Conservation (phyloP, 2,329 filamentous ascomycete genomes). For the Metarhizium rileyi region DNA sequence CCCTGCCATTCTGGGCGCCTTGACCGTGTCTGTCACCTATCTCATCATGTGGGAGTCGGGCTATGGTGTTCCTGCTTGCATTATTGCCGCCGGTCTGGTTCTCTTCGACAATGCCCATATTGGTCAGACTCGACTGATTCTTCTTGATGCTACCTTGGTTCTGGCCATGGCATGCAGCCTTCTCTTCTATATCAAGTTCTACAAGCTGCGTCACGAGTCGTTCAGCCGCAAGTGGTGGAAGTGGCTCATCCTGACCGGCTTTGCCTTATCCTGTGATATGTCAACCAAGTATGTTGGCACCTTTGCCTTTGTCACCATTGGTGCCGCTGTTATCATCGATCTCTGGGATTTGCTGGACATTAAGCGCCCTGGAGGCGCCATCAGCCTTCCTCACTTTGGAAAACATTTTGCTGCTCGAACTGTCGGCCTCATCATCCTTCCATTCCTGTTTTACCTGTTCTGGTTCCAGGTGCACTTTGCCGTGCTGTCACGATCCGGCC, state of each 20-base stretch:
- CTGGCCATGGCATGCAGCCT: slow-evolving; percentile 94
- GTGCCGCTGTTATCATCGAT: slow-evolving; percentile 86
- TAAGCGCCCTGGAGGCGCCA: slow-evolving; percentile 71
- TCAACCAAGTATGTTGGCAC: slow-evolving; percentile 96
- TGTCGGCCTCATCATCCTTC: slow-evolving; percentile 79
- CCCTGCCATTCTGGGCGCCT: slow-evolving; percentile 80
- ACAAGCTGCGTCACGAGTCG: slow-evolving; percentile 82
- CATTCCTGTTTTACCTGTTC: slow-evolving; percentile 97
- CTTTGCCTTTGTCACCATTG: slow-evolving; percentile 96
- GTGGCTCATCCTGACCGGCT: slow-evolving; percentile 91
- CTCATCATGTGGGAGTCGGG: slow-evolving; percentile 99
- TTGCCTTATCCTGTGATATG: slow-evolving; percentile 92
- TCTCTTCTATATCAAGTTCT: slow-evolving; percentile 92
- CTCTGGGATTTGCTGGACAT: slow-evolving; percentile 91
- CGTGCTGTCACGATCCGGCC: slow-evolving; percentile 77
- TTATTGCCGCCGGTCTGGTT: slow-evolving; percentile 75
- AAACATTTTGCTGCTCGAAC: slow-evolving; percentile 86
- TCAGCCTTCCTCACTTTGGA: slow-evolving; percentile 68
- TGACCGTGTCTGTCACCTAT: slow-evolving; percentile 91
- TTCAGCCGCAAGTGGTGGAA: slow-evolving; percentile 99
- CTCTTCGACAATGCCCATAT: slow-evolving; percentile 98
- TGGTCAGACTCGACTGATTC: slow-evolving; percentile 87
- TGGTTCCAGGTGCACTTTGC: slow-evolving; percentile 99
- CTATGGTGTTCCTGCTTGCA: slow-evolving; percentile 86
- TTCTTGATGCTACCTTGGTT: slow-evolving; percentile 88